Evolutionary conservation across 257 asterid species (phyloP).

Genomic region (Sherardia arvensis): DNA sequence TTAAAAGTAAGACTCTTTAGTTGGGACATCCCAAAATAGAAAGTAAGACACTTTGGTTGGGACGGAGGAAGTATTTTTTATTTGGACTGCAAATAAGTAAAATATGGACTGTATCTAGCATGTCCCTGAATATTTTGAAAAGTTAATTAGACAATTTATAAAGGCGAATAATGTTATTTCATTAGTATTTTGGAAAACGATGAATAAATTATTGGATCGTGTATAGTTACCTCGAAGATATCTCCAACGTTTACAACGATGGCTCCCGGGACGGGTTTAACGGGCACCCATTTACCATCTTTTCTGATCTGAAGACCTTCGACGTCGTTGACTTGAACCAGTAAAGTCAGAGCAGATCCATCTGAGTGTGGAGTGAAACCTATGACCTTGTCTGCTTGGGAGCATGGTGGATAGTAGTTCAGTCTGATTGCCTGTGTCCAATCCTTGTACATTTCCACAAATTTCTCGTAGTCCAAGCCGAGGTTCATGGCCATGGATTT

Average conservation of each 20-base stretch:
- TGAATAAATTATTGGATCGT: too few relatives aligned
- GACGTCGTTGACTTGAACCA: slow-evolving; percentile 25
- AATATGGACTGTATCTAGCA: too few relatives aligned
- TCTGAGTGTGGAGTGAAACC: slow-evolving; percentile 34
- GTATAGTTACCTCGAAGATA: slow-evolving; percentile 19
- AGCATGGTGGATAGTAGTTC: slow-evolving; percentile 33
- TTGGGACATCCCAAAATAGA: too few relatives aligned
- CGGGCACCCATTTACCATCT: slow-evolving; percentile 18
- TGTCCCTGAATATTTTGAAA: too few relatives aligned
- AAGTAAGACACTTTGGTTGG: too few relatives aligned
- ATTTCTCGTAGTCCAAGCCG: slow-evolving; percentile 15
- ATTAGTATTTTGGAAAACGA: too few relatives aligned
- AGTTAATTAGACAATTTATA: too few relatives aligned
- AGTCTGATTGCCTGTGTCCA: slow-evolving; percentile 23
- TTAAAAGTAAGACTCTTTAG: too few relatives aligned
- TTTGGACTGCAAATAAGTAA: too few relatives aligned
- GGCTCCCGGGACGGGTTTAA: slow-evolving; percentile 18
- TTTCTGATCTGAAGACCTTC: slow-evolving; percentile 28
- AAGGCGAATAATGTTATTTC: too few relatives aligned
- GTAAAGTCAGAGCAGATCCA: slow-evolving; percentile 19
- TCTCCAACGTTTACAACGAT: slow-evolving; percentile 28
- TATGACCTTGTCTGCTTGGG: slow-evolving; percentile 23
- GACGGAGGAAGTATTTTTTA: too few relatives aligned
- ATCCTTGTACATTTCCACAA: background rate
- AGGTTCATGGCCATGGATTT: slow-evolving; percentile 24